phyloP scores from a whole-genome alignment of 495 filamentous ascomycete genomes.

The Neurospora discreta region DNA sequence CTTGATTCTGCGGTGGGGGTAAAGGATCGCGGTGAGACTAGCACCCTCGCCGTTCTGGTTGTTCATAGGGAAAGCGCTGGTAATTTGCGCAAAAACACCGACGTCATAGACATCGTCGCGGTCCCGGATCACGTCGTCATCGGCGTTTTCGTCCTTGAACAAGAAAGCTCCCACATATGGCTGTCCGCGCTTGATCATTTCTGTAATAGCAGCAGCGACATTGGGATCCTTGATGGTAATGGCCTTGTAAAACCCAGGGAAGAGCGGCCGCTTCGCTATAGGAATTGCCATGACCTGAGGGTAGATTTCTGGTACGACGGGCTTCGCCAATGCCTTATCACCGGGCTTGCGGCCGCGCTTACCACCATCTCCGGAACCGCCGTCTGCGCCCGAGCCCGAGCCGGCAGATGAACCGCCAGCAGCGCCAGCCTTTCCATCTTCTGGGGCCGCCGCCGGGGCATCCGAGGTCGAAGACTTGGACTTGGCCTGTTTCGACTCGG shows the following conservation, averaged over 20 bases:
- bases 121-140: slow-evolving; percentile 82
- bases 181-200: slow-evolving; percentile 96
- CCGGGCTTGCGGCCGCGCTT: slow-evolving; percentile 50
- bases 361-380: slow-evolving; percentile 34
- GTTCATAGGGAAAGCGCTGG: slow-evolving; percentile 75
- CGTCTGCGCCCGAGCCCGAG: slow-evolving; percentile 33
- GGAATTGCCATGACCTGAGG: slow-evolving; percentile 98
- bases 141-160: slow-evolving; percentile 89
- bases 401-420: slow-evolving; percentile 22
- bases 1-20: slow-evolving; percentile 91
- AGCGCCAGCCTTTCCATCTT: slow-evolving; percentile 34
- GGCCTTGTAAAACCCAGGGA: slow-evolving; percentile 98
- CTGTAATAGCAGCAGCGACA: slow-evolving; percentile 80
- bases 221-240: slow-evolving; percentile 88
- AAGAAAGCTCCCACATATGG: slow-evolving; percentile 95
- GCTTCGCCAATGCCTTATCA: slow-evolving; percentile 73
- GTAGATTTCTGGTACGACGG: slow-evolving; percentile 85
- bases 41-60: slow-evolving; percentile 52
- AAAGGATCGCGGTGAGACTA: slow-evolving; percentile 81
- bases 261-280: slow-evolving; percentile 89
- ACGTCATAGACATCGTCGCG: slow-evolving; percentile 85
- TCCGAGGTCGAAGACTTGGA: slow-evolving; percentile 30
- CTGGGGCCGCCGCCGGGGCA: slow-evolving; percentile 20
- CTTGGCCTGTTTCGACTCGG: slow-evolving; percentile 20
- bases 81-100: slow-evolving; percentile 95